Evolutionary conservation across 306 rosid genomes (phyloP), one percentile per base, ranked within the genome.

Genomic region (Chamaecrista fasciculata): DNA sequence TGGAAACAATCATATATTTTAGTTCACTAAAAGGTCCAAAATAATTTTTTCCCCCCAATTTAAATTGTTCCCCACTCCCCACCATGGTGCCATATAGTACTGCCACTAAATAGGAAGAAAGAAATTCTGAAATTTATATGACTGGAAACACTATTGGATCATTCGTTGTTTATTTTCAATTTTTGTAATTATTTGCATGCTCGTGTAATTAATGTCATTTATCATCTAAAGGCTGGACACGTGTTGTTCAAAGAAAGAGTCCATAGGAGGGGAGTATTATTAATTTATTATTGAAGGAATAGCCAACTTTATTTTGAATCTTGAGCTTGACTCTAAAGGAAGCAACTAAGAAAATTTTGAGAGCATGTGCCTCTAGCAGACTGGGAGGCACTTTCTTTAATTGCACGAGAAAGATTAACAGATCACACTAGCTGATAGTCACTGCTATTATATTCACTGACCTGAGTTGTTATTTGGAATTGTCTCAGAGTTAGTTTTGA

Each of bases 401-500:
- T 33, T 46, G 10, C 34, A 46, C 20, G 10, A 1, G 10, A n/a
- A 26, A 67, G 18, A 11, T 58, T 50, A 8, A 37, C 46, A 34
- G 50, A 68, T 62, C 59, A 60, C 51, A 63, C 36, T 62, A 61
- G n/a, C 61, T 62, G 48, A 63, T 65, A 24, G 43, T 77, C 11
- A 34, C 48, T 16, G 28, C 58, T 37, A 14, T 67, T 42, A 6
- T 37, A 18, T 62, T 66, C 28, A 53, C 78, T 73, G 33, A 62
- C 61, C 44, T 70, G 44, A 73, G 39, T 62, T 62, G 50, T 64
- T 58, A 10, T 42, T 59, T 74, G 78, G 59, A 76, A 60, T 73
- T 77, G 62, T 81, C 62, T 68, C 87, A 90, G 91, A 75, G 86
- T 88, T 61, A 90, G 91, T 82, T 90, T 85, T 84, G 96, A 85